These are phyloP conservation scores for Bipolaris zeicola DNA, from an alignment of 2,329 filamentous ascomycete species.

Conservation along the genomic window DNA sequence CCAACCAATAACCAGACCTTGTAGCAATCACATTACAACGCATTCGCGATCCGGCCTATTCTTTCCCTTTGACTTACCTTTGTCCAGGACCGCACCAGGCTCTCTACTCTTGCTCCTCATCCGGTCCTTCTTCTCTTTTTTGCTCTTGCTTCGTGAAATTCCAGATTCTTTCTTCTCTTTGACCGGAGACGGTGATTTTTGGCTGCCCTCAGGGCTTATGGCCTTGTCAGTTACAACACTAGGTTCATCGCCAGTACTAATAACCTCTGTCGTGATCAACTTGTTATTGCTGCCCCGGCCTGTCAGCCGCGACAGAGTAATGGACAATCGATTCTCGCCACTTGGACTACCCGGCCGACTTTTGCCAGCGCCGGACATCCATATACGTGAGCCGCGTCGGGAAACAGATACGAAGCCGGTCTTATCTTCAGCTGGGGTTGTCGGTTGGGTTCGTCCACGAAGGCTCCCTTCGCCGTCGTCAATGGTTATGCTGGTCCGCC, in stretches of 20 bases:
- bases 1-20: not conserved
- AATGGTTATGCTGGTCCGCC: slow-evolving; percentile 49
- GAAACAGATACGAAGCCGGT: slow-evolving; percentile 40
- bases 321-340: slow-evolving; percentile 49
- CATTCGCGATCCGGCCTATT: slow-evolving; percentile 52
- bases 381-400: slow-evolving; percentile 41
- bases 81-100: slow-evolving; percentile 38
- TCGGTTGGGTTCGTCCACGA: slow-evolving; percentile 43
- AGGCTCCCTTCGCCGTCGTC: slow-evolving; percentile 46
- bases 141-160: slow-evolving; percentile 37
- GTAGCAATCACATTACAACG: slow-evolving; percentile 49
- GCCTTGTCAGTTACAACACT: slow-evolving; percentile 35
- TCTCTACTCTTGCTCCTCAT: slow-evolving; percentile 51
- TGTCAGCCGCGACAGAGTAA: slow-evolving; percentile 49
- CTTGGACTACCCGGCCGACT: slow-evolving; percentile 52
- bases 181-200: slow-evolving; percentile 16
- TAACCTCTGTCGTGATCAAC: slow-evolving; percentile 34
- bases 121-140: slow-evolving; percentile 41
- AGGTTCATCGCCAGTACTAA: slow-evolving; percentile 29
- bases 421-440: slow-evolving; percentile 54
- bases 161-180: slow-evolving; percentile 34
- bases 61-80: slow-evolving; percentile 36
- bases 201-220: slow-evolving; percentile 20
- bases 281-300: slow-evolving; percentile 52
- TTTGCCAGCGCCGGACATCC: slow-evolving; percentile 41